Evolutionary conservation across 2,329 filamentous ascomycete species (phyloP), one percentile per base, ranked within the genome.

Genomic region (Trichoderma pleuroti): DNA sequence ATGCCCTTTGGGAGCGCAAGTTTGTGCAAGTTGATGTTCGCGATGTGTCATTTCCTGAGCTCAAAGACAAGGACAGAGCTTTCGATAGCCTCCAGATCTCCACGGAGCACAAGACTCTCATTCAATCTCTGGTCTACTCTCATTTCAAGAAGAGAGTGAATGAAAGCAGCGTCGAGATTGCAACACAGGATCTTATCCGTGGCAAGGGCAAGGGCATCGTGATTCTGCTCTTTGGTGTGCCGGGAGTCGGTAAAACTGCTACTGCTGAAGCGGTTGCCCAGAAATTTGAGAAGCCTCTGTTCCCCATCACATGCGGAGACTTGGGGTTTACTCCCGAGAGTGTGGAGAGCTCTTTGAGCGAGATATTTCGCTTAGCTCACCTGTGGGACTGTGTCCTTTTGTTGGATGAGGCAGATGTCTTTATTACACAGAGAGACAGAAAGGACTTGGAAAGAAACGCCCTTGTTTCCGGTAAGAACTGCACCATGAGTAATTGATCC

Each of bases 121-220:
- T 71, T 21, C 70, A 61, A 24, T 71, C 70, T 10, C 64, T 71
- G 5, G 70, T 71, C 10, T 59, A 61, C n/a, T 67, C 65, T 26
- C 70, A 71, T 36, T 71, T 71, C 42, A 62, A 61, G 18, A 71
- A 71, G 70, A 54, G 59, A 21, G 56, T 36, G 12, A 68, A 52
- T 12, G 65, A 68, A 56, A 36, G 62, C 54, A 57, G 61, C 39
- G 61, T 60, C 12, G 68, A 70, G 49, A 66, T 70, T 66, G 52
- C 52, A 28, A 65, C 61, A 8, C 70, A 82, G 73, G 83, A 85
- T 73, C 72, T 85, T 12, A 82, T 85, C 59, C 79, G 80, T 64
- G 83, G 82, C 3, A 80, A 80, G 36, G 78, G 80, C 0, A 75
- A 73, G n/a, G 73, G 74, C 0, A 73, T 79, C 0, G 76, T 81